phyloP scores from a whole-genome alignment of 257 asterid species.

The Plectranthus barbatus region DNA sequence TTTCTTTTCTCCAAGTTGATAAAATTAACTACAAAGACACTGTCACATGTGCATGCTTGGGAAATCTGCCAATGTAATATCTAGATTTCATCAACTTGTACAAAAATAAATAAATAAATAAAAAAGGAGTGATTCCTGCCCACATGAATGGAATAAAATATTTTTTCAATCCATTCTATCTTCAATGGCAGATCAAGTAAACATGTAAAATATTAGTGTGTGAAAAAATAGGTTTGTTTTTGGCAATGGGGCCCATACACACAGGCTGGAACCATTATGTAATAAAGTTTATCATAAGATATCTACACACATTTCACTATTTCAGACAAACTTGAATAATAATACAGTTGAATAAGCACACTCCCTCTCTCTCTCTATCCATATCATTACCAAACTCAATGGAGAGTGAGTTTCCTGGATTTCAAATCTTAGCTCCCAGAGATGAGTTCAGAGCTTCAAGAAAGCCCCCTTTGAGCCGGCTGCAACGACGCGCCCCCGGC shows the following conservation, averaged over 20 bases:
- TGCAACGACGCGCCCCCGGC: constrained; percentile 20
- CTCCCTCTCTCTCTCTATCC: not conserved
- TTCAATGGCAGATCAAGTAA: constrained; percentile 6
- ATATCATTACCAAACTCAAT: constrained; percentile 14
- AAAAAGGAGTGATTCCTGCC: constrained; percentile 22
- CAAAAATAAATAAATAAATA: not conserved
- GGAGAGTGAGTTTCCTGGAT: constrained; percentile 33
- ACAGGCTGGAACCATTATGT: constrained; percentile 33
- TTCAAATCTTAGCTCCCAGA: constrained; percentile 11
- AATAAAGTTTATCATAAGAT: constrained; percentile 9
- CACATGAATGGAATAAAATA: constrained; percentile 24
- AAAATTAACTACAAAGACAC: constrained; percentile 15
- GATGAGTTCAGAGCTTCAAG: constrained; percentile 4
- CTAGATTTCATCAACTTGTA: constrained; percentile 6
- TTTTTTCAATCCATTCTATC: not conserved
- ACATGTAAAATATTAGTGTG: too few relatives aligned
- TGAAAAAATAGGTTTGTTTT: not conserved
- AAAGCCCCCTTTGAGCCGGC: constrained; percentile 22
- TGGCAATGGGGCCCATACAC: constrained; percentile 13
- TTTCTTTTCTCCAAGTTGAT: constrained; percentile 12
- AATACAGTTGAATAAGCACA: not conserved
- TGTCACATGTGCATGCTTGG: constrained; percentile 32
- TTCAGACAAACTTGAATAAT: not conserved
- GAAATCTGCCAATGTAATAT: constrained; percentile 9
- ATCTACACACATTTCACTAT: not conserved